These are phyloP conservation scores for Colletotrichum sansevieriae DNA, from an alignment of 2,329 filamentous ascomycete species.

Conservation along the genomic window DNA sequence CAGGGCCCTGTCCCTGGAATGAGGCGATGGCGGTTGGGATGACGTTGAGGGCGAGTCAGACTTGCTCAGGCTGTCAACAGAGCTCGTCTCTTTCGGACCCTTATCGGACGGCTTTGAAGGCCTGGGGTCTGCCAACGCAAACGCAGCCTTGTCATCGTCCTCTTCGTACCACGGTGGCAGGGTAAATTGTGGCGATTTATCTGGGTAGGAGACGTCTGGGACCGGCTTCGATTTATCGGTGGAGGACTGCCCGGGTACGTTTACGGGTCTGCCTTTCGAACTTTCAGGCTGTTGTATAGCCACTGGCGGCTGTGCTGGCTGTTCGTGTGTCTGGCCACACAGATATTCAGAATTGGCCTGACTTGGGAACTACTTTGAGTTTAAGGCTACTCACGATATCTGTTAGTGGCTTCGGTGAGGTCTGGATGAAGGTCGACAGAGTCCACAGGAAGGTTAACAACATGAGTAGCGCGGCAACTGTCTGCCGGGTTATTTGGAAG, in stretches of 20 bases:
- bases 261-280: not conserved
- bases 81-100: conserved; percentile 2
- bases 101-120: not conserved
- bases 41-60: not conserved
- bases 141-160: conserved; percentile 3
- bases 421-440: conserved; percentile 25
- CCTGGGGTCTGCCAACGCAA: not conserved
- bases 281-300: not conserved
- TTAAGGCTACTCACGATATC: not conserved
- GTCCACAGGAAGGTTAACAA: conserved; percentile 37
- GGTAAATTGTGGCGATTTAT: conserved; percentile 8
- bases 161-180: conserved; percentile 28
- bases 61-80: not conserved
- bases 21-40: not conserved
- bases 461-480: conserved; percentile 10
- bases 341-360: not conserved
- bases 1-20: conserved; percentile 44
- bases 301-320: not conserved
- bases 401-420: conserved; percentile 11
- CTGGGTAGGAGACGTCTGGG: conserved; percentile 4
- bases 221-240: conserved; percentile 9
- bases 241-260: not conserved
- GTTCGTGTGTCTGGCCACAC: conserved; percentile 6
- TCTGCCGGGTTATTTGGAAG: conserved; percentile 32
- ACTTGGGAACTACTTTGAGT: not conserved